Percentiles rank a stretch among this genome's conserved stretches.
Evolutionary conservation across 257 asterid species (phyloP).

Genomic region (Anisodus acutangulus): DNA sequence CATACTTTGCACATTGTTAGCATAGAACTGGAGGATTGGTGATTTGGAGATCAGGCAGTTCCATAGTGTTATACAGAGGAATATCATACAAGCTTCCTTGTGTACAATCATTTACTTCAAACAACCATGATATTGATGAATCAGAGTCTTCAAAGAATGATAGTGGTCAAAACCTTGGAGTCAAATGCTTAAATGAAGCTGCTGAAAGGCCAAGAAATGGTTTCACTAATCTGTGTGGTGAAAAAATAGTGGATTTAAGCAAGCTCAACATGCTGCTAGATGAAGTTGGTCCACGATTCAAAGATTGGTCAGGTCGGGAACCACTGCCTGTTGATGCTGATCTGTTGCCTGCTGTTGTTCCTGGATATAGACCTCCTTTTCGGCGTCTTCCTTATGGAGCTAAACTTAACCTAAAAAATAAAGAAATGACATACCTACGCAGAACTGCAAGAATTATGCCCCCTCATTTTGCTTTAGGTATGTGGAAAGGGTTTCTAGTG

Average conservation of each 20-base stretch:
- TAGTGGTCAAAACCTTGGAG: slow-evolving; percentile 37
- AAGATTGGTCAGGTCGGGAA: slow-evolving; percentile 85
- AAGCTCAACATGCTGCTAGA: slow-evolving; percentile 67
- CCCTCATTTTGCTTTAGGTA: slow-evolving; percentile 95
- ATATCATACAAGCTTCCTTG: slow-evolving; percentile 73
- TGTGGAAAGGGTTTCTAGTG: slow-evolving; percentile 20
- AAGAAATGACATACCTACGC: slow-evolving; percentile 77
- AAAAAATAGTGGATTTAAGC: slow-evolving; percentile 59
- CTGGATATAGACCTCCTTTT: slow-evolving; percentile 72
- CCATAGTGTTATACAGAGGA: slow-evolving; percentile 81
- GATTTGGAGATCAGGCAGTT: slow-evolving; percentile 91
- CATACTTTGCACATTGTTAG: slow-evolving; percentile 59
- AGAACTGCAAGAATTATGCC: slow-evolving; percentile 70
- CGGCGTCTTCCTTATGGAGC: slow-evolving; percentile 75
- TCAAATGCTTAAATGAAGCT: slow-evolving; percentile 35
- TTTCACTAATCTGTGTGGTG: slow-evolving; percentile 45
- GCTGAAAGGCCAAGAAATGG: slow-evolving; percentile 38
- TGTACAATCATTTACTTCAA: slow-evolving; percentile 60
- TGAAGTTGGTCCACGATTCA: slow-evolving; percentile 83
- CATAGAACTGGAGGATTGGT: slow-evolving; percentile 89
- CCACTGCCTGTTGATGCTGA: slow-evolving; percentile 97
- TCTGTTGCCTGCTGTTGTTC: slow-evolving; percentile 70
- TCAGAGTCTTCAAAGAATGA: slow-evolving; percentile 38
- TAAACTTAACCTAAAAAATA: slow-evolving; percentile 54
- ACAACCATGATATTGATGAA: slow-evolving; percentile 38